Conservation (phyloP, 306 rosid species). For the Cyclanthera cordifolia region DNA sequence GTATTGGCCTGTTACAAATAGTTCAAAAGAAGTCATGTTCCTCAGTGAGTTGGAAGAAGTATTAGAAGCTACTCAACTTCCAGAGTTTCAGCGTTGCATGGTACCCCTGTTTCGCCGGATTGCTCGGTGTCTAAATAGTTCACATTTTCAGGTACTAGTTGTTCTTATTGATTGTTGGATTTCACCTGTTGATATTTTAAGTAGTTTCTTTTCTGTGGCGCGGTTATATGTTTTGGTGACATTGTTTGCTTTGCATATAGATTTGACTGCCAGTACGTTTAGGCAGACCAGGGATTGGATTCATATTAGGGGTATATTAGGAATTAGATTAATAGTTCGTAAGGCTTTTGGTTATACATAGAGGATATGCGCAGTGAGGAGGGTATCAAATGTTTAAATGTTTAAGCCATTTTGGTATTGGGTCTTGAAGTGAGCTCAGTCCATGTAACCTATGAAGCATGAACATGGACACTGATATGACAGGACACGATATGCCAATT, state of each 20-base stretch:
- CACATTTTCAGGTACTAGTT: constrained; percentile 60
- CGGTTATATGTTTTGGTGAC: not conserved
- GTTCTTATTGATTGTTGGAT: not conserved
- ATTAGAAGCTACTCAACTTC: constrained; percentile 65
- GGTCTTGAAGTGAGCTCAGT: too few species aligned
- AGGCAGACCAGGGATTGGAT: not conserved
- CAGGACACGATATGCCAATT: too few species aligned
- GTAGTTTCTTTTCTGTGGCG: not conserved
- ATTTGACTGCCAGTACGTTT: not conserved
- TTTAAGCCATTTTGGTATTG: too few species aligned
- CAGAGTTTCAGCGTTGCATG: constrained; percentile 83
- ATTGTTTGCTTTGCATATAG: not conserved
- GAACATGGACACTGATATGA: too few species aligned
- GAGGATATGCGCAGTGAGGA: too few species aligned
- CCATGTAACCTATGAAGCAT: too few species aligned
- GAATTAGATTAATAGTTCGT: too few species aligned
- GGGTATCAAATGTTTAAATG: too few species aligned
- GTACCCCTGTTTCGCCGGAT: constrained; percentile 53
- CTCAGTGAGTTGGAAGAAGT: constrained; percentile 72
- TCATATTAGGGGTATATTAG: too few species aligned
- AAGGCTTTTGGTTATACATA: too few species aligned
- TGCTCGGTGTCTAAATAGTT: constrained; percentile 55
- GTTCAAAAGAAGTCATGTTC: constrained; percentile 78
- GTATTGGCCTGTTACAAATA: constrained; percentile 87
- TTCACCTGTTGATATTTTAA: not conserved